Percentiles rank a stretch among this genome's conserved stretches.
These are phyloP conservation scores for Obelidium mucronatum DNA, from an alignment of 192 early-diverging fungal genomes.

Conservation along the genomic window DNA sequence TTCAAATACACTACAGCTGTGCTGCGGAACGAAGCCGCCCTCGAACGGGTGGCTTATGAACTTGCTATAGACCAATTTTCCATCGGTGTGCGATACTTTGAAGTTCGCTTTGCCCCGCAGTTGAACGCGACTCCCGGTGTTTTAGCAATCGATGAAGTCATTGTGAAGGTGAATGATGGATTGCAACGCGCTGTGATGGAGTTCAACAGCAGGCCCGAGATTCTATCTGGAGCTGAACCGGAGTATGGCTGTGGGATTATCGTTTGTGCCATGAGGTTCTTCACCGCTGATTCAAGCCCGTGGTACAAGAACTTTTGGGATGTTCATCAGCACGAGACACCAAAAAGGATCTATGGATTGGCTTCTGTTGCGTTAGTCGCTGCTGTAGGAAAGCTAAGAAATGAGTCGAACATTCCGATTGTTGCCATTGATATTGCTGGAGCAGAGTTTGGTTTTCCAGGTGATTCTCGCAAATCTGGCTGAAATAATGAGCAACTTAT, in stretches of 20 bases:
- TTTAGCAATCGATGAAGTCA: conserved; percentile 18
- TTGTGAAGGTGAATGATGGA: conserved; percentile 5
- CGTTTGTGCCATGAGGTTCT: conserved; percentile 28
- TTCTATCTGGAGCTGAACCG: conserved; percentile 8
- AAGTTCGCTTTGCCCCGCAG: conserved; percentile 29
- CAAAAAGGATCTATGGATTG: conserved; percentile 26
- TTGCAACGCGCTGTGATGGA: conserved; percentile 6
- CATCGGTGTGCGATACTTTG: conserved; percentile 26
- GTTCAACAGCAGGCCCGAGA: conserved; percentile 1
- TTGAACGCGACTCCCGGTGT: conserved; percentile 23
- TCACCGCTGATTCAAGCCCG: conserved; percentile 8
- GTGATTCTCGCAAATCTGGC: no score
- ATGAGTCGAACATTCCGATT: not conserved
- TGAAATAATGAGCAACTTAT: no score
- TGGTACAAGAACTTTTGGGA: conserved; percentile 32
- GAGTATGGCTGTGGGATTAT: conserved; percentile 8
- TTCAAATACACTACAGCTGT: conserved; percentile 19
- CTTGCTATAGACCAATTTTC: conserved; percentile 28
- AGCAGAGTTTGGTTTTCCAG: conserved; percentile 4
- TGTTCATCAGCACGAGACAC: conserved; percentile 7
- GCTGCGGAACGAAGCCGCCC: not conserved
- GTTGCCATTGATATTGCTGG: conserved; percentile 27
- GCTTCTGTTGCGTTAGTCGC: conserved; percentile 23
- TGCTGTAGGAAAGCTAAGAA: not conserved
- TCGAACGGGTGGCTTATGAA: conserved; percentile 28